These are phyloP conservation scores for Emergomyces pasteurianus DNA, from an alignment of 2,329 filamentous ascomycete species.

Conservation along the genomic window DNA sequence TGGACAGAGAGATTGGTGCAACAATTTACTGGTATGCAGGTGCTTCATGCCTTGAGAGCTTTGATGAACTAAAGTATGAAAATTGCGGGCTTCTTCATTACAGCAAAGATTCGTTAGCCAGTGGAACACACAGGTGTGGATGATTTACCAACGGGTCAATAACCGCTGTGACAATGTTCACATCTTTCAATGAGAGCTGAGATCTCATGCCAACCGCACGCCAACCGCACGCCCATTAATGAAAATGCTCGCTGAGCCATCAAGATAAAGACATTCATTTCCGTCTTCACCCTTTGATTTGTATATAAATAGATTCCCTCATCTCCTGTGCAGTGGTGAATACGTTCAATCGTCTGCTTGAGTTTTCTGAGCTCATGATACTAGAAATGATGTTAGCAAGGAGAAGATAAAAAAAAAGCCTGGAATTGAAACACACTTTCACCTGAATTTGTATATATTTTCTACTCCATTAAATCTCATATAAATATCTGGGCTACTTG, in stretches of 20 bases:
- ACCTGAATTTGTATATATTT: constrained; percentile 55
- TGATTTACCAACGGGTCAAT: constrained; percentile 39
- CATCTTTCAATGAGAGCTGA: constrained; percentile 40
- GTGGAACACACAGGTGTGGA: background rate
- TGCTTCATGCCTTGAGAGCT: constrained; percentile 18
- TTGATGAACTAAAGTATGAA: constrained; percentile 16
- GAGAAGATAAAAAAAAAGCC: background rate
- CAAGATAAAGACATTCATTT: constrained; percentile 44
- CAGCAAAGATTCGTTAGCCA: background rate
- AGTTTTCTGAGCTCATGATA: constrained; percentile 60
- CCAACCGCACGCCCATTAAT: constrained; percentile 38
- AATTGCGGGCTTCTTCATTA: constrained; percentile 50
- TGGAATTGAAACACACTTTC: constrained; percentile 7
- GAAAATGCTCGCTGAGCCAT: constrained; percentile 51
- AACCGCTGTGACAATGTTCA: constrained; percentile 52
- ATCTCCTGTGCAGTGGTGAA: constrained; percentile 15
- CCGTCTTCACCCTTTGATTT: constrained; percentile 47
- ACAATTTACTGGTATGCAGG: constrained; percentile 20
- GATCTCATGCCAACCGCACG: constrained; percentile 16
- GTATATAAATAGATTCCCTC: constrained; percentile 43
- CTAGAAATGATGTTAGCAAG: constrained; percentile 11
- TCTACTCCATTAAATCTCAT: constrained; percentile 58
- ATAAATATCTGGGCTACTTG: constrained; percentile 40
- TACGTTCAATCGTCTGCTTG: constrained; percentile 31
- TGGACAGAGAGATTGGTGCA: constrained; percentile 16